These are phyloP conservation scores for Boehmeria nivea DNA, from an alignment of 306 rosid genomes.

Conservation along the genomic window DNA sequence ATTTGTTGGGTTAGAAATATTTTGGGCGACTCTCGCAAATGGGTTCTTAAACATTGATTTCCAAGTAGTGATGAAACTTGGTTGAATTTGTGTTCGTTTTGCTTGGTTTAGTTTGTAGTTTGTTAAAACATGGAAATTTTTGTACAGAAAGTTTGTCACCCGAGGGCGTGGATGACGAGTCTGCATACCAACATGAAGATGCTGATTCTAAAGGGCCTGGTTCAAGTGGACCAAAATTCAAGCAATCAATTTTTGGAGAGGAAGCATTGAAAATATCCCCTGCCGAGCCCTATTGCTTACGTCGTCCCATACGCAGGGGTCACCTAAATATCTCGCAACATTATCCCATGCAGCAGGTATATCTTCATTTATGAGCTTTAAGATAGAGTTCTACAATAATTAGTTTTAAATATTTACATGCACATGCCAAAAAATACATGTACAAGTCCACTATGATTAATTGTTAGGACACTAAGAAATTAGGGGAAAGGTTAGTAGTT, in stretches of 20 bases:
- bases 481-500: no score
- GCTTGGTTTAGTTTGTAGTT: constrained; percentile 26
- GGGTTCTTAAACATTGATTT: background rate
- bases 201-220: constrained; percentile 41
- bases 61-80: background rate
- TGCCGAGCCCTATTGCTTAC: constrained; percentile 63
- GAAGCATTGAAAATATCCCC: constrained; percentile 81
- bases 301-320: constrained; percentile 91
- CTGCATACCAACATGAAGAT: constrained; percentile 41
- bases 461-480: no score
- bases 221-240: constrained; percentile 36
- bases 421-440: no score
- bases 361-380: constrained; percentile 10
- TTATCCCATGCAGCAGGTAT: constrained; percentile 96
- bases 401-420: no score
- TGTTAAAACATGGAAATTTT: constrained; percentile 13
- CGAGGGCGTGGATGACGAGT: constrained; percentile 32
- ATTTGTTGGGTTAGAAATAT: no score
- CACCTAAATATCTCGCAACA: constrained; percentile 81
- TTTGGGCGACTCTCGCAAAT: background rate
- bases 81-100: constrained; percentile 7
- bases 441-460: no score
- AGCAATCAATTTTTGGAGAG: constrained; percentile 70
- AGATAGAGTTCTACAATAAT: background rate
- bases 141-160: constrained; percentile 50